Evolutionary conservation across 2,329 filamentous ascomycete species (phyloP).

Genomic region (Tolypocladium cylindrosporum): DNA sequence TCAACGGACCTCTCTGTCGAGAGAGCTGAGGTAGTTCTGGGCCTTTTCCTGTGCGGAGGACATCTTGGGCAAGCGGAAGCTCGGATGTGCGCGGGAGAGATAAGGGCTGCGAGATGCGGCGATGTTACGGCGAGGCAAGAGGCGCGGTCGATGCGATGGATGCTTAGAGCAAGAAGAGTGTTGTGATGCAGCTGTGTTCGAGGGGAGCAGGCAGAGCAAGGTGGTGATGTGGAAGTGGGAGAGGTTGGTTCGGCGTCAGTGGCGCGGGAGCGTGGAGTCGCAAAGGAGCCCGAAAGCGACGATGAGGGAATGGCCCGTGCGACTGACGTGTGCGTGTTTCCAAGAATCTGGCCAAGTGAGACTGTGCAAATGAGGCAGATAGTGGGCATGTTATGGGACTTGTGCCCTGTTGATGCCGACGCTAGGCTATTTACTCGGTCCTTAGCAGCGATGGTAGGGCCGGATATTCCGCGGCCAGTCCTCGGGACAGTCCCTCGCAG

Average conservation of each 20-base stretch:
- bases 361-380: neutral
- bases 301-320: constrained; percentile 7
- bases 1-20: constrained; percentile 69
- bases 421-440: neutral
- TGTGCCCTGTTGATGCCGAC: neutral
- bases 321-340: constrained; percentile 7
- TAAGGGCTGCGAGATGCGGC: neutral
- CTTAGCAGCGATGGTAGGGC: neutral
- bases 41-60: constrained; percentile 66
- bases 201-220: constrained; percentile 9
- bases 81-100: constrained; percentile 6
- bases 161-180: neutral
- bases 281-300: neutral
- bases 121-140: neutral
- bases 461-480: neutral
- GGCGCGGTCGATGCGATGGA: neutral
- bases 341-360: neutral
- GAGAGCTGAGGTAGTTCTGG: constrained; percentile 65
- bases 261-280: constrained; percentile 18
- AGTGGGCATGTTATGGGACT: neutral
- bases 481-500: neutral
- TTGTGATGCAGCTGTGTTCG: constrained; percentile 3
- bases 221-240: constrained; percentile 8
- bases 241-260: constrained; percentile 19
- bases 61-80: constrained; percentile 28